Evolutionary conservation across 2,329 filamentous ascomycete genomes (phyloP), one percentile per base, ranked within the genome.

Genomic region (Colletotrichum magnum): DNA sequence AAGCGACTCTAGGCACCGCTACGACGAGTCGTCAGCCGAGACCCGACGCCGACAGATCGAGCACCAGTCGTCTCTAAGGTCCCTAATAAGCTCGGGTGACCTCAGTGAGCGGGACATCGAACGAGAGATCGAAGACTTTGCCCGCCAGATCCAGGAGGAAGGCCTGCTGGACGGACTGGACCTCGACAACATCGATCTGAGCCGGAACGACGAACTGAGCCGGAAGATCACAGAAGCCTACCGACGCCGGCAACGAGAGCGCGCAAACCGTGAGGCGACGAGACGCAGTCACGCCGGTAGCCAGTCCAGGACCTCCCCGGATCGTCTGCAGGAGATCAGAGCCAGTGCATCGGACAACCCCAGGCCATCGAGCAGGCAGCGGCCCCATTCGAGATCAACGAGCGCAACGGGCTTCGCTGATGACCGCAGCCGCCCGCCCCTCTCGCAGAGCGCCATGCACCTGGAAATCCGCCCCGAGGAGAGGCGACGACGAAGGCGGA

Each of bases 181-280:
- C 77, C 83, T 98, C 64, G 93, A 96, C 75, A 95, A 95, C 72
- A 90, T 98, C 62, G 94, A 95, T 71, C 86, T 94, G 16, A 89
- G 85, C 57, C 93, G 94, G 75, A 94, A 98, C 77, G 94, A 98
- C 75, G 94, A 97, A 75, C 89, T 98, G 16, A 97, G 93, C 72
- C 93, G 95, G 75, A 90, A 93, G 68, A 97, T 98, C 74, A 95
- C 94, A 2, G 93, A 97, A 75, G 94, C 94, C 2, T 97, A 97
- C 76, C 86, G 93, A 67, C 88, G 93, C 70, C 87, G 94, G 36
- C 94, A 97, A 76, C 88, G 86, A 51, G 89, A 91, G 77, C 70
- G 67, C 24, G 36, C 70, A 6, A 67, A 62, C 18, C 56, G 45
- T 36, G 66, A 70, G 16, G 57, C 48, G 6, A 50, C 59, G 12